These are phyloP conservation scores for Dendrothele bispora DNA, from an alignment of 768 basidiomycete species.

Conservation along the genomic window DNA sequence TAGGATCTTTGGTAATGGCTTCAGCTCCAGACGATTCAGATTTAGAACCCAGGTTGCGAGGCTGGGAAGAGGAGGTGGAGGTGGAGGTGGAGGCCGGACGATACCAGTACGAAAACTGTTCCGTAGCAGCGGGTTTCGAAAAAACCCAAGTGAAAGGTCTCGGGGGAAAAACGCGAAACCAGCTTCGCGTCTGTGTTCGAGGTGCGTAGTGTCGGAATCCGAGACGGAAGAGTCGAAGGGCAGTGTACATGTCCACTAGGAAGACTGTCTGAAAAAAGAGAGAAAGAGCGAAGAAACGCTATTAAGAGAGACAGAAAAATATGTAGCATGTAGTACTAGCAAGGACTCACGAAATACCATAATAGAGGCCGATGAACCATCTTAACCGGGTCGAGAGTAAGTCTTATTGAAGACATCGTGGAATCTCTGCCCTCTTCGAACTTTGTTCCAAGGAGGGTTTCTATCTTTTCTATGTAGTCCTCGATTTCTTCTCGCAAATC, in stretches of 20 bases:
- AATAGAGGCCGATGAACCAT: conserved; percentile 58
- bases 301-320: background rate
- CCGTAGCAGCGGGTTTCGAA: conserved; percentile 36
- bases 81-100: too few relatives aligned
- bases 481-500: conserved; percentile 54
- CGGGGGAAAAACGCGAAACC: conserved; percentile 51
- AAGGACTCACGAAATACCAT: conserved; percentile 57
- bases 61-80: conserved; percentile 31
- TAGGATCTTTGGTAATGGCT: conserved; percentile 40
- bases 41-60: conserved; percentile 40
- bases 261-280: conserved; percentile 46
- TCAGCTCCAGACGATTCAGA: too few relatives aligned
- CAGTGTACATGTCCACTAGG: conserved; percentile 46
- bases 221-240: conserved; percentile 32
- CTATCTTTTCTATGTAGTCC: conserved; percentile 42
- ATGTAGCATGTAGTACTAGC: too few relatives aligned
- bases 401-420: conserved; percentile 43
- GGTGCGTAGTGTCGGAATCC: conserved; percentile 59
- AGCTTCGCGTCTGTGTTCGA: conserved; percentile 12
- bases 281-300: background rate
- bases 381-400: conserved; percentile 57
- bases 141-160: conserved; percentile 45
- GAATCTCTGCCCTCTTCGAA: conserved; percentile 40
- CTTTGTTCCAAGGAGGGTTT: conserved; percentile 37
- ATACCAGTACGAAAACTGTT: conserved; percentile 45